These are phyloP conservation scores for Gentiana dahurica DNA, from an alignment of 257 asterid species.

Conservation along the genomic window DNA sequence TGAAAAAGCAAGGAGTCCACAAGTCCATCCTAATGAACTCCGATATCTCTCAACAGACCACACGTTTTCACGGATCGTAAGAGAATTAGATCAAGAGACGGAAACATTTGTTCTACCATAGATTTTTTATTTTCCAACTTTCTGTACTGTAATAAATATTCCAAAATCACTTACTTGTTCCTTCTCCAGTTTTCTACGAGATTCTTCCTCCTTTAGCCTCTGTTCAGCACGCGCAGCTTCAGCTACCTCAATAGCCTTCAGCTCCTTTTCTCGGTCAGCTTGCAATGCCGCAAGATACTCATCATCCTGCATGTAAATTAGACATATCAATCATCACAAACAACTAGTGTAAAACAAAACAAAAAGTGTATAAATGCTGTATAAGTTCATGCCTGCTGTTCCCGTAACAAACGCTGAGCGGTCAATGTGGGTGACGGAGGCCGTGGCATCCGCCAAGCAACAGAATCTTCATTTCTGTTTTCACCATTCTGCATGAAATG, in stretches of 20 bases:
- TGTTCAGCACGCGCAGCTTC: conserved; percentile 79
- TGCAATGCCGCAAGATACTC: conserved; percentile 86
- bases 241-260: conserved; percentile 95
- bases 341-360: conserved; percentile 7
- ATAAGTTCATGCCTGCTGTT: conserved; percentile 69
- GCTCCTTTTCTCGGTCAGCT: conserved; percentile 96
- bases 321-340: conserved; percentile 2
- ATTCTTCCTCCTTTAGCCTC: conserved; percentile 72
- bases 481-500: conserved; percentile 53
- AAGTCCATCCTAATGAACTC: too few species aligned
- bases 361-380: conserved; percentile 10
- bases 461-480: conserved; percentile 35
- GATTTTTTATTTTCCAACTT: too few species aligned
- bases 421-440: conserved; percentile 95
- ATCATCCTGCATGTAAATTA: conserved; percentile 59
- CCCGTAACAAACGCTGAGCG: conserved; percentile 89
- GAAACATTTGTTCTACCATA: too few species aligned
- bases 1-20: too few species aligned
- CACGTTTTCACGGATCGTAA: too few species aligned
- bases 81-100: too few species aligned
- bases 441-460: conserved; percentile 44
- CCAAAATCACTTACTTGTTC: conserved; percentile 37
- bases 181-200: conserved; percentile 44
- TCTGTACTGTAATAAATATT: neutral
- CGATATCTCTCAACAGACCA: too few species aligned